Conservation (phyloP, 2,329 filamentous ascomycete species). For the Bipolaris bicolor region DNA sequence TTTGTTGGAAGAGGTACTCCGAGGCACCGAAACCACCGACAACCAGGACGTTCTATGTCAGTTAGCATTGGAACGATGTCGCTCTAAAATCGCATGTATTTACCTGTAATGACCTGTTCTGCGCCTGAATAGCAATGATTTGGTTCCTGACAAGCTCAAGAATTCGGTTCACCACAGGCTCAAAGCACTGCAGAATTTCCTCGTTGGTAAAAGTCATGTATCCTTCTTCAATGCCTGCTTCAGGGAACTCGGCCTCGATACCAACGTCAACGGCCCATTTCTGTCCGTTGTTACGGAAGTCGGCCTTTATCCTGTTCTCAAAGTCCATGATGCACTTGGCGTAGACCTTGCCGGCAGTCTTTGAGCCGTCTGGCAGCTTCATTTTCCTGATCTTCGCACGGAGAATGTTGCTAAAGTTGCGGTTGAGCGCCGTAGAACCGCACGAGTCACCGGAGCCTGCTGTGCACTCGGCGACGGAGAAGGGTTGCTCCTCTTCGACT, state of each 20-base stretch:
- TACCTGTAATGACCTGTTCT: constrained; percentile 87
- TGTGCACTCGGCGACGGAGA: constrained; percentile 96
- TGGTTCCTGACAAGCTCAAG: constrained; percentile 95
- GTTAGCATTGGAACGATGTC: constrained; percentile 32
- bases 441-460: constrained; percentile 97
- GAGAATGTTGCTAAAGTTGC: constrained; percentile 97
- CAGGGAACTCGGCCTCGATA: constrained; percentile 97
- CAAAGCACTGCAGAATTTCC: constrained; percentile 98
- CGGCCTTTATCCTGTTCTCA: constrained; percentile 98
- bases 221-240: constrained; percentile 96
- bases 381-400: constrained; percentile 98
- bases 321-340: constrained; percentile 99
- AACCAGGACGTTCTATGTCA: constrained; percentile 79
- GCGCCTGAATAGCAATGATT: constrained; percentile 98
- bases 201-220: constrained; percentile 99
- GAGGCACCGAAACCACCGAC: constrained; percentile 98
- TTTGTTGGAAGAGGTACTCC: constrained; percentile 99
- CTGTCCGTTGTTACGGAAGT: constrained; percentile 98
- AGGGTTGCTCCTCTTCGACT: constrained; percentile 96
- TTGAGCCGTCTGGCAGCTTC: constrained; percentile 96
- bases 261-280: constrained; percentile 99
- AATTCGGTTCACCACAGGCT: constrained; percentile 96
- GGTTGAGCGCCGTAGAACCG: constrained; percentile 95
- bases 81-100: constrained; percentile 22
- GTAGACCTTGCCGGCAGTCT: constrained; percentile 96